Percentiles rank a stretch among this genome's conserved stretches.
These are phyloP conservation scores for Aspergillus olivimuriae DNA, from an alignment of 495 filamentous ascomycete species.

Conservation along the genomic window DNA sequence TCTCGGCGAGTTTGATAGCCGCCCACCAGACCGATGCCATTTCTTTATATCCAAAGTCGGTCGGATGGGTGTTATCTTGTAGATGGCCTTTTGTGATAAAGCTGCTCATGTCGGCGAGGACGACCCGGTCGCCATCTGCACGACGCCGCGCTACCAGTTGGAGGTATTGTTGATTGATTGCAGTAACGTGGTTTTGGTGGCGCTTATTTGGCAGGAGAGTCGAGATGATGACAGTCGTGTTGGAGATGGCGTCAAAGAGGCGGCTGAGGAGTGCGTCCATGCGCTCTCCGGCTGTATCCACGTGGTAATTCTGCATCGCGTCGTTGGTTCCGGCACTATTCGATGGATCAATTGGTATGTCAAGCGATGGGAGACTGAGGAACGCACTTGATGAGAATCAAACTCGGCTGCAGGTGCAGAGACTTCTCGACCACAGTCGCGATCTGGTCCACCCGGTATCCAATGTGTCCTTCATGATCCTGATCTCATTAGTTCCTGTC, in stretches of 20 bases:
- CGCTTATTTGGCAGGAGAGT: slow-evolving; percentile 39
- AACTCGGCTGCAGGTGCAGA: slow-evolving; percentile 36
- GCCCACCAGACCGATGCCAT: slow-evolving; percentile 49
- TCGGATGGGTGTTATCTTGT: slow-evolving; percentile 44
- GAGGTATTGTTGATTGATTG: slow-evolving; percentile 35
- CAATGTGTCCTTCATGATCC: slow-evolving; percentile 45
- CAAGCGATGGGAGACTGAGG: not conserved
- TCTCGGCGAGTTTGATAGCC: slow-evolving; percentile 27
- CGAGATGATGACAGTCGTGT: slow-evolving; percentile 42
- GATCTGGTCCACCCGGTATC: slow-evolving; percentile 41
- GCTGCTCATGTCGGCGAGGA: slow-evolving; percentile 45
- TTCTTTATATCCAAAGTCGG: slow-evolving; percentile 41
- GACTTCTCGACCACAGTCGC: slow-evolving; percentile 23
- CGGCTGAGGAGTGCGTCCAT: slow-evolving; percentile 28
- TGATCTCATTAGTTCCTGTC: slow-evolving; percentile 4
- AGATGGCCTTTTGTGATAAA: slow-evolving; percentile 29
- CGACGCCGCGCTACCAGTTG: slow-evolving; percentile 25
- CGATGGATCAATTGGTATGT: slow-evolving; percentile 1
- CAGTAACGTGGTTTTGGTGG: slow-evolving; percentile 9
- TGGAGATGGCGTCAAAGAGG: slow-evolving; percentile 31
- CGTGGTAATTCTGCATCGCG: slow-evolving; percentile 27
- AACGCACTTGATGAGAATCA: slow-evolving; percentile 39
- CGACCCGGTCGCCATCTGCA: slow-evolving; percentile 22
- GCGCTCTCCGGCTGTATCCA: slow-evolving; percentile 21
- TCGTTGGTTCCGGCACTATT: slow-evolving; percentile 44